Conservation (phyloP, 495 filamentous ascomycete species). For the Annulohypoxylon nitens region DNA sequence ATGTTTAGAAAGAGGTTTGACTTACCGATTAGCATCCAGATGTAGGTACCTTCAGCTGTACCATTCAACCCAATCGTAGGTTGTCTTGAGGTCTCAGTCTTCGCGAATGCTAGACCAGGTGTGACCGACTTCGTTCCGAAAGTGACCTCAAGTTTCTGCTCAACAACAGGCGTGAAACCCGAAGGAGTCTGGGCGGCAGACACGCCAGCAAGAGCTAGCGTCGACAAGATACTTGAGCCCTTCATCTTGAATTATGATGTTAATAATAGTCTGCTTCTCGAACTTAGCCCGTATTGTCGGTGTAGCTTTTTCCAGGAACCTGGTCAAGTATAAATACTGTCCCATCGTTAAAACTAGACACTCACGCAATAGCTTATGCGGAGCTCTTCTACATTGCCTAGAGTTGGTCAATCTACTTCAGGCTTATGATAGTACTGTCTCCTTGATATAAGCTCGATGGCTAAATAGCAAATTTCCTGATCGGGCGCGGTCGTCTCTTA, state of each 20-base stretch:
- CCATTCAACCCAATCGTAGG: slow-evolving; percentile 59
- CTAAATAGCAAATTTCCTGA: slow-evolving; percentile 47
- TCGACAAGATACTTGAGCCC: slow-evolving; percentile 39
- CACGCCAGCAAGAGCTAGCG: slow-evolving; percentile 39
- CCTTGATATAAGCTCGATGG: slow-evolving; percentile 42
- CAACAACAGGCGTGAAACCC: slow-evolving; percentile 57
- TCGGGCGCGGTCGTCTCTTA: slow-evolving; percentile 32
- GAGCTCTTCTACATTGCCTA: slow-evolving; percentile 33
- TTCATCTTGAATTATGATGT: slow-evolving; percentile 43
- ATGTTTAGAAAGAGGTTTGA: not conserved
- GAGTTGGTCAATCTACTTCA: slow-evolving; percentile 33
- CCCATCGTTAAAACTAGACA: not conserved
- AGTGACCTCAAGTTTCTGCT: slow-evolving; percentile 58
- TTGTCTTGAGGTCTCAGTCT: slow-evolving; percentile 55
- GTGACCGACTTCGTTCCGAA: slow-evolving; percentile 58
- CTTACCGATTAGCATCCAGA: slow-evolving; percentile 63
- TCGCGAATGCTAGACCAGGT: slow-evolving; percentile 56
- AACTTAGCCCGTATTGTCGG: slow-evolving; percentile 2
- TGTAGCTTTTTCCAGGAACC: slow-evolving; percentile 13
- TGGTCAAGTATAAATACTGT: slow-evolving; percentile 38
- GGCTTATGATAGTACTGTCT: slow-evolving; percentile 23
- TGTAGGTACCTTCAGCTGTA: slow-evolving; percentile 55
- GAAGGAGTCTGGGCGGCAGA: slow-evolving; percentile 57
- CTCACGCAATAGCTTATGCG: slow-evolving; percentile 37
- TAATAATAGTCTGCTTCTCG: not conserved